These are phyloP conservation scores for Medicago arabica DNA, from an alignment of 306 rosid genomes.

Conservation along the genomic window DNA sequence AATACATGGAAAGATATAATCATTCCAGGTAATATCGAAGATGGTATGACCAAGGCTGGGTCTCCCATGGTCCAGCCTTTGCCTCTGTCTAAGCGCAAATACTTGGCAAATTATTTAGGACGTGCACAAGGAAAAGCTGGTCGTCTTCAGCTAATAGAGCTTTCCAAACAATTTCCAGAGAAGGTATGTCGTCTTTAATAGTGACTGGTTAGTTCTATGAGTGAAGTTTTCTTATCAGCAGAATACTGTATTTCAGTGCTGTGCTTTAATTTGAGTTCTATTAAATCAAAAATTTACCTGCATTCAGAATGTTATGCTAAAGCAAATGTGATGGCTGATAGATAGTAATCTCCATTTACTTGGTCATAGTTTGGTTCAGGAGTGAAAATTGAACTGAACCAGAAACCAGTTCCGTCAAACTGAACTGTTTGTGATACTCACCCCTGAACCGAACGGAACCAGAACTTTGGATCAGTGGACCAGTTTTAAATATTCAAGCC, in stretches of 20 bases:
- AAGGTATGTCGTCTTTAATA: constrained; percentile 62
- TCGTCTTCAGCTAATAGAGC: constrained; percentile 83
- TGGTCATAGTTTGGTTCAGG: neutral
- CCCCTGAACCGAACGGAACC: neutral
- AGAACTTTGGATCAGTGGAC: neutral
- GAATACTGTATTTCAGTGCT: constrained; percentile 4
- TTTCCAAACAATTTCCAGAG: constrained; percentile 77
- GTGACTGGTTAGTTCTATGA: constrained; percentile 25
- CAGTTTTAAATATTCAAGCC: neutral
- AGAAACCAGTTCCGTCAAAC: neutral
- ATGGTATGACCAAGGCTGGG: constrained; percentile 66
- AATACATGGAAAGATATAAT: constrained; percentile 98
- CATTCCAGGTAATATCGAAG: constrained; percentile 95
- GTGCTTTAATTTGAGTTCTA: constrained; percentile 9
- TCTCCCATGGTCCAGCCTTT: constrained; percentile 64
- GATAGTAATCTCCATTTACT: constrained; percentile 24
- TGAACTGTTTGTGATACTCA: neutral
- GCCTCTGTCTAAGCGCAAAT: constrained; percentile 83
- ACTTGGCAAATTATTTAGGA: constrained; percentile 89
- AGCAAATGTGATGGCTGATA: constrained; percentile 12
- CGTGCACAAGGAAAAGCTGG: constrained; percentile 97
- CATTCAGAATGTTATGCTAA: constrained; percentile 19
- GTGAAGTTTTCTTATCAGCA: constrained; percentile 16
- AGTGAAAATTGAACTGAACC: neutral
- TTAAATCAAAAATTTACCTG: constrained; percentile 7